Percentiles rank a stretch among this genome's conserved stretches.
These are phyloP conservation scores for Fusarium staphyleae DNA, from an alignment of 2,329 filamentous ascomycete genomes.

Conservation along the genomic window DNA sequence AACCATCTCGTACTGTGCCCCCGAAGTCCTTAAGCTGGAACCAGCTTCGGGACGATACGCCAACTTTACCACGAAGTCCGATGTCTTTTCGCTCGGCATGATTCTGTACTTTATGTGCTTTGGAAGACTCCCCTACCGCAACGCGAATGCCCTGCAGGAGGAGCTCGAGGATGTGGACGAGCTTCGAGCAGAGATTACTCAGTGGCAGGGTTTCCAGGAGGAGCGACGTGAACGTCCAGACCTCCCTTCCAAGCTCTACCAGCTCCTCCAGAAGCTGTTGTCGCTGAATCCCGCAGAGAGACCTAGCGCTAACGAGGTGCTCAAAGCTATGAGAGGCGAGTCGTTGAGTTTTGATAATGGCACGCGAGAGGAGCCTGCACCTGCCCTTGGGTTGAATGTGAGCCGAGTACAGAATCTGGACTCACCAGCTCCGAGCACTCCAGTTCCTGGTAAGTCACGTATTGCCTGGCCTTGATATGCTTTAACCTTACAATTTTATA, in stretches of 20 bases:
- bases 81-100: slow-evolving; percentile 98
- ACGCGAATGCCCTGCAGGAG: slow-evolving; percentile 85
- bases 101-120: slow-evolving; percentile 99
- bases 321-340: slow-evolving; percentile 78
- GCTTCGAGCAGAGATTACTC: slow-evolving; percentile 82
- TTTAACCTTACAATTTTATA: slow-evolving; percentile 43
- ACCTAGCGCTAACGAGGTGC: slow-evolving; percentile 85
- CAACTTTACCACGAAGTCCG: slow-evolving; percentile 96
- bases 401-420: slow-evolving; percentile 63
- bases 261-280: slow-evolving; percentile 80
- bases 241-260: slow-evolving; percentile 85
- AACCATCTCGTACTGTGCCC: slow-evolving; percentile 96
- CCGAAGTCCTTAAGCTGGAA: slow-evolving; percentile 82
- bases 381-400: slow-evolving; percentile 51
- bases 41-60: slow-evolving; percentile 74
- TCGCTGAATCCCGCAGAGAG: slow-evolving; percentile 78
- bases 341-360: slow-evolving; percentile 54
- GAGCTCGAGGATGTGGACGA: slow-evolving; percentile 90
- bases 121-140: slow-evolving; percentile 81
- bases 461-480: slow-evolving; percentile 28
- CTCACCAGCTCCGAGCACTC: slow-evolving; percentile 60
- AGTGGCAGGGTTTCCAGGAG: slow-evolving; percentile 87
- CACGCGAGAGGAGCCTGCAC: slow-evolving; percentile 47
- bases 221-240: slow-evolving; percentile 78
- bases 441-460: slow-evolving; percentile 51